Evolutionary conservation across 2,329 filamentous ascomycete genomes (phyloP).

Genomic region (Pseudogymnoascus sp.): DNA sequence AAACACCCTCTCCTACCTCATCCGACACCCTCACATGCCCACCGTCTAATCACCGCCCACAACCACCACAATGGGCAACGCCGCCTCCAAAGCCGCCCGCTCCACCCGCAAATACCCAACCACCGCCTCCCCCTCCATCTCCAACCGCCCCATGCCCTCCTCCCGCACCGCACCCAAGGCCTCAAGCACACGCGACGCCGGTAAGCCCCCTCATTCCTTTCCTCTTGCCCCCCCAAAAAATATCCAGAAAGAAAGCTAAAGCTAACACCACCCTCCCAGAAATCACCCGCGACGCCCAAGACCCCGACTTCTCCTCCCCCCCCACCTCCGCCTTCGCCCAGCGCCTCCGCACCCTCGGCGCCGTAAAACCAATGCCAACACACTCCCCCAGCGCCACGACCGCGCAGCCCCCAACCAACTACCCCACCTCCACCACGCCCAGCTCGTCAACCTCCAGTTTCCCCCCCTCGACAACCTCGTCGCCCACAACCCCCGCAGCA

Average conservation of each 20-base stretch:
- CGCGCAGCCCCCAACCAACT: neutral
- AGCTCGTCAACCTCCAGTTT: neutral
- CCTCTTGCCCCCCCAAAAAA: neutral
- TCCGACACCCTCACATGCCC: neutral
- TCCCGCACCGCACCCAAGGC: neutral
- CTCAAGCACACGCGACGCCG: neutral
- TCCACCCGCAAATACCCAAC: neutral
- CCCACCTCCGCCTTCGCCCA: neutral
- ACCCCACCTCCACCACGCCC: neutral
- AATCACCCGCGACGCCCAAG: slow-evolving; percentile 3
- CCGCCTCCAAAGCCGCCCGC: slow-evolving; percentile 1
- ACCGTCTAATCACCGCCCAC: neutral
- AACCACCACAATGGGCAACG: neutral
- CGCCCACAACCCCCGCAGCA: neutral
- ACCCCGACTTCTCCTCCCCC: slow-evolving; percentile 3
- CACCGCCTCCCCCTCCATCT: neutral
- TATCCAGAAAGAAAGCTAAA: neutral
- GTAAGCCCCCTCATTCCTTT: neutral
- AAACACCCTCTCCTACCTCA: neutral
- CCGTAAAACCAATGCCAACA: neutral
- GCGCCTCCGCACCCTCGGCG: slow-evolving; percentile 1
- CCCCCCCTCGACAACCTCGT: neutral
- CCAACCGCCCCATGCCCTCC: neutral
- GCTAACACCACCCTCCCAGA: neutral
- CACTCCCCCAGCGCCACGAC: neutral